Percentiles rank a stretch among this genome's conserved stretches.
phyloP scores from a whole-genome alignment of 2,329 filamentous ascomycete genomes.

The Fusarium camptoceras region DNA sequence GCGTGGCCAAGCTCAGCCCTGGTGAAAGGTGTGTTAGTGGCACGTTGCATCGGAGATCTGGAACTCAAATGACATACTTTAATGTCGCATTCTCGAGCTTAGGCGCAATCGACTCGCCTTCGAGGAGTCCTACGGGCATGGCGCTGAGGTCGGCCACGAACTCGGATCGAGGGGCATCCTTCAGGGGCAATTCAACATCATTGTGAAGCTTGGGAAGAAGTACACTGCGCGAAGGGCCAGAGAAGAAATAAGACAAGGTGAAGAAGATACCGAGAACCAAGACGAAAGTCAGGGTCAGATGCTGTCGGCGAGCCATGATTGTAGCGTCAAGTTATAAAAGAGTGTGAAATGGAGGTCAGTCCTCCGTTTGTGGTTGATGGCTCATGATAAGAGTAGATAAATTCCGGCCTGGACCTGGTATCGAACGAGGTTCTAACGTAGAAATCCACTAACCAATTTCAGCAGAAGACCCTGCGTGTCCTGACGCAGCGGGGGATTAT shows the following conservation, averaged over 20 bases:
- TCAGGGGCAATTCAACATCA: slow-evolving; percentile 42
- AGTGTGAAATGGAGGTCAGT: slow-evolving; percentile 39
- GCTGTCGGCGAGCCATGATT: slow-evolving; percentile 64
- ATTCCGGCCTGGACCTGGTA: slow-evolving; percentile 26
- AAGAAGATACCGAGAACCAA: slow-evolving; percentile 67
- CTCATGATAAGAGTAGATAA: slow-evolving; percentile 40
- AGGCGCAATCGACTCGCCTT: slow-evolving; percentile 79
- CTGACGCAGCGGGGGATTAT: slow-evolving; percentile 22
- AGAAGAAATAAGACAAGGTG: slow-evolving; percentile 69
- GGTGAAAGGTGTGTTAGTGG: slow-evolving; percentile 22
- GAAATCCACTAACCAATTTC: slow-evolving; percentile 30
- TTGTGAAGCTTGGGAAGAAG: slow-evolving; percentile 36
- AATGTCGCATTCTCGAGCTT: slow-evolving; percentile 85
- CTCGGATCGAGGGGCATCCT: slow-evolving; percentile 43
- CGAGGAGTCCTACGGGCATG: slow-evolving; percentile 64
- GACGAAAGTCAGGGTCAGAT: slow-evolving; percentile 65
- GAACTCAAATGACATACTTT: slow-evolving; percentile 65
- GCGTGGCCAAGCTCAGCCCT: slow-evolving; percentile 75
- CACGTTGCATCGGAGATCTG: neutral
- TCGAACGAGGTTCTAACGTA: slow-evolving; percentile 39
- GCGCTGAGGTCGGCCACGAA: slow-evolving; percentile 56
- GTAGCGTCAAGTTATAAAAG: slow-evolving; percentile 21
- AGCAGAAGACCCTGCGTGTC: slow-evolving; percentile 26
- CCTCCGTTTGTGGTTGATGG: slow-evolving; percentile 39
- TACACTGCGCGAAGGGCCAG: slow-evolving; percentile 53